Conservation (phyloP, 495 filamentous ascomycete species). For the Xylaria sp. region DNA sequence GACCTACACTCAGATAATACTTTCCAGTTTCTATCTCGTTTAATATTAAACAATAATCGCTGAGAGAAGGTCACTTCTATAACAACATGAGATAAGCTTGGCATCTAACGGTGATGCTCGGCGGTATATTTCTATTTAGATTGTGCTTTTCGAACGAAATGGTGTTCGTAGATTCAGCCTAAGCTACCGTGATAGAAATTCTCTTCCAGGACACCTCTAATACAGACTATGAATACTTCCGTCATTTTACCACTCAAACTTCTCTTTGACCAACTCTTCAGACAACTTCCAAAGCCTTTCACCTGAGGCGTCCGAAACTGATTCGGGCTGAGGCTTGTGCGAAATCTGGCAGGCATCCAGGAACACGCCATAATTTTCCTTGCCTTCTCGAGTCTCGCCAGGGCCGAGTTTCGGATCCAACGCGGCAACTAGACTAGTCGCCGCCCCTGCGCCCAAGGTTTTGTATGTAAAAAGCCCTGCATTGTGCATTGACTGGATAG, state of each 20-base stretch:
- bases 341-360: constrained; percentile 51
- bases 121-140: too few relatives aligned
- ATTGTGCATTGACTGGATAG: constrained; percentile 14
- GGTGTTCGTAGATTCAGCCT: too few relatives aligned
- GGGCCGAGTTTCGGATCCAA: constrained; percentile 50
- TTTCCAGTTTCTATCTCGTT: neutral
- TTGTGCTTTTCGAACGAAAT: too few relatives aligned
- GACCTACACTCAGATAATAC: neutral
- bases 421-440: constrained; percentile 54
- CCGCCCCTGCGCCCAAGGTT: constrained; percentile 45
- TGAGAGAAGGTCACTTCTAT: neutral
- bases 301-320: constrained; percentile 47
- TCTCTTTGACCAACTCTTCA: constrained; percentile 58
- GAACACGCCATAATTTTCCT: constrained; percentile 50
- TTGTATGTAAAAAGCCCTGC: constrained; percentile 31
- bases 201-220: neutral
- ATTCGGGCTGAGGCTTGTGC: constrained; percentile 35
- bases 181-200: too few relatives aligned
- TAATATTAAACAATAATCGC: neutral
- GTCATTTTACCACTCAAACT: constrained; percentile 43
- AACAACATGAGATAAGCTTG: too few relatives aligned
- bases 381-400: constrained; percentile 35
- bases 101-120: too few relatives aligned
- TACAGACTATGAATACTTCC: neutral
- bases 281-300: constrained; percentile 58